Evolutionary conservation across 2,329 filamentous ascomycete genomes (phyloP), one percentile per base, ranked within the genome.

Genomic region (Pseudopyrenochaeta lycopersici): DNA sequence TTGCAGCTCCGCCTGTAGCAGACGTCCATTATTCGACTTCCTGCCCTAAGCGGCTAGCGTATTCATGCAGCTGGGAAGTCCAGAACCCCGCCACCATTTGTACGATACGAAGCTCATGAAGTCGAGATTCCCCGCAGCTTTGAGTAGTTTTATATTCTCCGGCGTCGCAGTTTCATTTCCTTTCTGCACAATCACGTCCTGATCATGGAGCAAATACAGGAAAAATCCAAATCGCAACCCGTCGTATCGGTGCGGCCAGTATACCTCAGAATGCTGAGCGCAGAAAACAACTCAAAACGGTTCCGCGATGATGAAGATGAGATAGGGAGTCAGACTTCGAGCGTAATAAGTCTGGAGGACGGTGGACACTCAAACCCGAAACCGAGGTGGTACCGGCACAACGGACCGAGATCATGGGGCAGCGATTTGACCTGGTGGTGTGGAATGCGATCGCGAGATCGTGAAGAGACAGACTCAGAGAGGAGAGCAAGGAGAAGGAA

Each of bases 291-390:
- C n/a, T 33, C 43, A 31, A 23, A n/a, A 5, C 46, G 30, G 15
- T 61, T 49, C 33, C 55, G 41, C 32, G 63, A 62, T 23, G 44
- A 52, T 21, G 45, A 58, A 1, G 52, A 49, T 1, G 62, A 64
- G 32, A 35, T 44, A 2, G 52, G 48, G 30, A 62, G 56, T 46
- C 50, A 49, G 15, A 9, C n/a, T 1, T 59, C 56, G 2, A 58
- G 47, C 36, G 32, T 43, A 1, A 31, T 50, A 3, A 47, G 23
- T 43, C 46, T 46, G 10, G 55, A 55, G 14, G 51, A 56, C 14
- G 32, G 31, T 20, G 39, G 41, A 10, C 17, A 23, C n/a, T 46
- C 49, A 35, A 40, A 27, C 20, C 52, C n/a, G 10, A 47, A 35
- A 29, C 41, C 49, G 21, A 44, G 42, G 27, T 60, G 55, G 53